Percentiles rank a stretch among this genome's conserved stretches.
These are phyloP conservation scores for Rosellinia necatrix DNA, from an alignment of 2,329 filamentous ascomycete species.

Conservation along the genomic window DNA sequence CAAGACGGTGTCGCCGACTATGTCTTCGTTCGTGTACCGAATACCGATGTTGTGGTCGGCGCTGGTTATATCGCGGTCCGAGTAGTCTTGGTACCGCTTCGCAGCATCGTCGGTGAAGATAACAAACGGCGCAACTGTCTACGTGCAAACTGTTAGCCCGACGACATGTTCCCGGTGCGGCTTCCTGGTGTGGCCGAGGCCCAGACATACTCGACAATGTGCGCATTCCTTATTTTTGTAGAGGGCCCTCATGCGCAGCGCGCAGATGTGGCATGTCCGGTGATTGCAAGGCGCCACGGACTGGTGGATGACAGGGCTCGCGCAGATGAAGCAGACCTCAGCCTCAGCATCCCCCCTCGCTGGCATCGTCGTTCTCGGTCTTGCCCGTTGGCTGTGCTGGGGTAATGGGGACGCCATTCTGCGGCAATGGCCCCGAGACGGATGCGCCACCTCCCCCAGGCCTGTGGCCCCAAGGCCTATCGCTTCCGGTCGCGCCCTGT, in stretches of 20 bases:
- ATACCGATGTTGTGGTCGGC: constrained; percentile 88
- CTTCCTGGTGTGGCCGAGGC: neutral
- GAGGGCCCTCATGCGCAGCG: constrained; percentile 84
- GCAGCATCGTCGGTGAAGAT: constrained; percentile 86
- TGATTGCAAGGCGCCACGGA: constrained; percentile 95
- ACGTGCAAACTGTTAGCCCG: constrained; percentile 9
- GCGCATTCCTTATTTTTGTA: constrained; percentile 97
- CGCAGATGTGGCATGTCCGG: constrained; percentile 94
- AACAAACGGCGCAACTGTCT: constrained; percentile 75
- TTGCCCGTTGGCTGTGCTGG: constrained; percentile 22
- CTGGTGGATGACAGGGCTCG: constrained; percentile 84
- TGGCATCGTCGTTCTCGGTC: constrained; percentile 40
- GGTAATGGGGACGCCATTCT: constrained; percentile 17
- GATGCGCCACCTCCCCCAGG: constrained; percentile 40
- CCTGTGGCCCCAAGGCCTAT: constrained; percentile 39
- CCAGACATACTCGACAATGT: constrained; percentile 78
- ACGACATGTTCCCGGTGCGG: neutral
- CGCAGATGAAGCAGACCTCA: constrained; percentile 97
- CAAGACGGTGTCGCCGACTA: constrained; percentile 87
- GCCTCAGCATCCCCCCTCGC: constrained; percentile 66
- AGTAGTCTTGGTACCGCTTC: constrained; percentile 87
- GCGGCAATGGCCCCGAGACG: constrained; percentile 8
- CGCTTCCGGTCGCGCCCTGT: constrained; percentile 45
- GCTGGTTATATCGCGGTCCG: constrained; percentile 71
- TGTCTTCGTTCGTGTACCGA: constrained; percentile 84